Evolutionary conservation across 768 basidiomycete genomes (phyloP), one percentile per base, ranked within the genome.

Genomic region (Tremella mesenterica): DNA sequence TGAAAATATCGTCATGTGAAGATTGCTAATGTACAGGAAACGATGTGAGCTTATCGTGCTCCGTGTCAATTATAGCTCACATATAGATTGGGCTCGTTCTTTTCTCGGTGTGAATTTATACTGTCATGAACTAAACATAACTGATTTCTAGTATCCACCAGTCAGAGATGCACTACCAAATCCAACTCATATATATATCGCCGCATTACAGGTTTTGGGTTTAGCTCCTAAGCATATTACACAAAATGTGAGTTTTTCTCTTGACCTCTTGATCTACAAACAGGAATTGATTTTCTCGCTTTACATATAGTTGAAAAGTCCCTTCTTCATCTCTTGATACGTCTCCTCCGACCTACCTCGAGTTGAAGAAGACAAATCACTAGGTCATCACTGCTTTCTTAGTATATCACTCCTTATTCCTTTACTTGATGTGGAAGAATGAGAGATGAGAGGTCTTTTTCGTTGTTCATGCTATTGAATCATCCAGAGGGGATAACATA

Each of bases 91-190:
- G 90, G 78, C 80, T 44, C 46, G 79, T 58, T 61, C 64, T 8
- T 74, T 69, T 51, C 46, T 73, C 33, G 65, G 60, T 58, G 61
- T 58, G 53, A 60, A 41, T 52, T 30, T 33, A 28, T 4, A 33
- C 4, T 45, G 33, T 13, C 29, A 38, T 81, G 84, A 23, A 83
- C 85, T 8, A 88, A 84, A 67, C 75, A 88, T 27, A 86, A 43
- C 41, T 30, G 16, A 45, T 29, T 10, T 4, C 20, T 43, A 90
- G n/a, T 95, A 90, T 66, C 85, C 85, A 14, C 83, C 85, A 10
- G 84, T 96, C 28, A 80, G 85, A n/a, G 81, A 84, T 47, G 79
- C 91, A 0, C 78, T 79, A 43, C 88, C 91, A 3, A 96, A 95
- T 62, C 83, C 88, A 3, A 91, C 86, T 0, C 93, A 97, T 69